Evolutionary conservation across 352 stramenopile species (phyloP).

Genomic region (Phytophthora meadii): DNA sequence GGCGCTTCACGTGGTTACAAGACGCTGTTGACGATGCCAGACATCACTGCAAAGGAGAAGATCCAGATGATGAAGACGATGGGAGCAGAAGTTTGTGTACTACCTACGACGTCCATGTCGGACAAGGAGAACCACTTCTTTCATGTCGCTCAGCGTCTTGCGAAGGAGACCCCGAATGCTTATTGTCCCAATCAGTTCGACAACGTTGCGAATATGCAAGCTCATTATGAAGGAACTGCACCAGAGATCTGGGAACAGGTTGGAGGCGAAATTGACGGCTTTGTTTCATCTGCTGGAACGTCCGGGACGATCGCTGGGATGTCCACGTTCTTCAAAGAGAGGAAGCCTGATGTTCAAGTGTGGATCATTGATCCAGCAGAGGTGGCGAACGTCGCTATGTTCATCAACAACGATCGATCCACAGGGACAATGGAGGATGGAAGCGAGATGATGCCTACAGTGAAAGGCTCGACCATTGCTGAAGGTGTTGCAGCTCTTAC

Average conservation of each 20-base stretch:
- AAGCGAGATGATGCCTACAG: conserved; percentile 84
- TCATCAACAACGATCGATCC: conserved; percentile 64
- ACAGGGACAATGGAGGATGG: conserved; percentile 83
- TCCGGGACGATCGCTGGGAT: conserved; percentile 93
- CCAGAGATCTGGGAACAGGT: conserved; percentile 92
- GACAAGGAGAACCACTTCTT: conserved; percentile 83
- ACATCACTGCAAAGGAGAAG: conserved; percentile 76
- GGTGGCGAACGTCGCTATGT: conserved; percentile 84
- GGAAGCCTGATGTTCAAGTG: conserved; percentile 53
- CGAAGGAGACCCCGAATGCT: conserved; percentile 36
- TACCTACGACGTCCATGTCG: conserved; percentile 66
- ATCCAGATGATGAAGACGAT: conserved; percentile 84
- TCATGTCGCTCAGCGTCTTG: conserved; percentile 68
- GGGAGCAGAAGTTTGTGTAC: conserved; percentile 68
- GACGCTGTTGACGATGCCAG: conserved; percentile 77
- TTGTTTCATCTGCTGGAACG: conserved; percentile 89
- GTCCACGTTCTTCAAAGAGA: conserved; percentile 93
- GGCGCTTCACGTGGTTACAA: conserved; percentile 88
- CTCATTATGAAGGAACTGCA: conserved; percentile 82
- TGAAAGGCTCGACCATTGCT: conserved; percentile 88
- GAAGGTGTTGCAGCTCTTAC: conserved; percentile 93
- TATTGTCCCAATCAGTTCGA: conserved; percentile 83
- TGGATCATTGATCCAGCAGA: conserved; percentile 84
- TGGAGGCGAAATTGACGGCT: conserved; percentile 88
- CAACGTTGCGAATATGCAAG: conserved; percentile 74